Evolutionary conservation across 352 stramenopile species (phyloP).

Genomic region (Phytophthora colocasiae): DNA sequence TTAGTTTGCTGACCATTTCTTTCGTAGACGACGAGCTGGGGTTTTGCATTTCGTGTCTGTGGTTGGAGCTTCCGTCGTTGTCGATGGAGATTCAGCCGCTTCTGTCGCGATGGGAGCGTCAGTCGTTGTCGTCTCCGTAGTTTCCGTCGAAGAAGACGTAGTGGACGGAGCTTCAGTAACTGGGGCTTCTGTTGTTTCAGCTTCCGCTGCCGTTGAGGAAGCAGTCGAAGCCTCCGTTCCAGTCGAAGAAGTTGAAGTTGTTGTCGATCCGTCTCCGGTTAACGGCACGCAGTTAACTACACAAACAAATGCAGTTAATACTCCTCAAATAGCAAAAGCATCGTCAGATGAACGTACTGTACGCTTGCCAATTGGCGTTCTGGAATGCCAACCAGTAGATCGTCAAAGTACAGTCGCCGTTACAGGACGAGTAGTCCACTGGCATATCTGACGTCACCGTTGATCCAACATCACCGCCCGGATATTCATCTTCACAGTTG

Average conservation of each 20-base stretch:
- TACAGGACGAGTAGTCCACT: conserved; percentile 52
- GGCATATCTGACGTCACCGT: conserved; percentile 33
- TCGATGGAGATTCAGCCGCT: neutral
- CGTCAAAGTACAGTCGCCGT: conserved; percentile 39
- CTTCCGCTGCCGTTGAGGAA: too few relatives aligned
- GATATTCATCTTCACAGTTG: conserved; percentile 47
- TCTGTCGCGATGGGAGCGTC: neutral
- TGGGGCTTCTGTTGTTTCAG: too few relatives aligned
- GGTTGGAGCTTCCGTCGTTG: conserved; percentile 3
- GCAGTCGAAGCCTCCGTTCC: too few relatives aligned
- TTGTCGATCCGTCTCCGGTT: neutral
- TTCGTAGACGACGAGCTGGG: conserved; percentile 8
- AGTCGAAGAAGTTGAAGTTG: neutral
- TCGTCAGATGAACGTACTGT: conserved; percentile 31
- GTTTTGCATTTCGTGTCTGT: conserved; percentile 7
- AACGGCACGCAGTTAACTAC: neutral
- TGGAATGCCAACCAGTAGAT: conserved; percentile 63
- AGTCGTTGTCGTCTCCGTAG: too few relatives aligned
- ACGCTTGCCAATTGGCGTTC: conserved; percentile 43
- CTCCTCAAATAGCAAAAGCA: too few relatives aligned
- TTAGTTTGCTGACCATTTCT: neutral
- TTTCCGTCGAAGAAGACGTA: too few relatives aligned
- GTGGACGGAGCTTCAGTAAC: too few relatives aligned
- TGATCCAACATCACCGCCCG: conserved; percentile 23
- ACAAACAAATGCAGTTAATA: neutral